Evolutionary conservation across 345 rosid genomes (phyloP).

Genomic region (Rubroshorea leprosula): DNA sequence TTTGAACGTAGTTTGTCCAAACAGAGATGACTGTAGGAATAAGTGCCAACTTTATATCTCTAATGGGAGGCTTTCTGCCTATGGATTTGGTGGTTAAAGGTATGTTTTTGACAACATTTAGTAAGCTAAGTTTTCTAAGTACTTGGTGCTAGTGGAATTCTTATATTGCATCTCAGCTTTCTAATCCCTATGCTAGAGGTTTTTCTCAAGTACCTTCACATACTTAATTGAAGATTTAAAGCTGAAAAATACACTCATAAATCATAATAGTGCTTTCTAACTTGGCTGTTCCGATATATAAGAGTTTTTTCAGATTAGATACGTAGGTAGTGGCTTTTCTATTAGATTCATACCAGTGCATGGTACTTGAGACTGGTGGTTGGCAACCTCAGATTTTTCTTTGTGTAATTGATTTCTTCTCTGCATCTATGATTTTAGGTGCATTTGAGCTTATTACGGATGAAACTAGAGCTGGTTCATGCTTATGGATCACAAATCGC

Average conservation of each 20-base stretch:
- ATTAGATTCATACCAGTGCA: background rate
- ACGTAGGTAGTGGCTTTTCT: background rate
- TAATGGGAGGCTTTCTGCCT: slow-evolving; percentile 70
- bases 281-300: background rate
- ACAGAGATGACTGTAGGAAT: slow-evolving; percentile 51
- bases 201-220: background rate
- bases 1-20: slow-evolving; percentile 67
- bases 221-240: background rate
- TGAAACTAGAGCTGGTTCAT: slow-evolving; percentile 80
- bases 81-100: slow-evolving; percentile 79
- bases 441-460: slow-evolving; percentile 83
- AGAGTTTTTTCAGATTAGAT: no score
- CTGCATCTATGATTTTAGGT: slow-evolving; percentile 33
- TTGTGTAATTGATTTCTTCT: slow-evolving; percentile 8
- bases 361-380: background rate
- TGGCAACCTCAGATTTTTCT: background rate
- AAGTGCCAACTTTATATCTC: slow-evolving; percentile 29
- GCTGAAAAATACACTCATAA: background rate
- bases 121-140: background rate
- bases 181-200: background rate
- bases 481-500: slow-evolving; percentile 89
- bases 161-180: background rate
- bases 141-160: background rate
- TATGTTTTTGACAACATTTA: slow-evolving; percentile 18
- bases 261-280: no score